These are phyloP conservation scores for Botryosphaeria dothidea DNA, from an alignment of 2,329 filamentous ascomycete species.

Conservation along the genomic window DNA sequence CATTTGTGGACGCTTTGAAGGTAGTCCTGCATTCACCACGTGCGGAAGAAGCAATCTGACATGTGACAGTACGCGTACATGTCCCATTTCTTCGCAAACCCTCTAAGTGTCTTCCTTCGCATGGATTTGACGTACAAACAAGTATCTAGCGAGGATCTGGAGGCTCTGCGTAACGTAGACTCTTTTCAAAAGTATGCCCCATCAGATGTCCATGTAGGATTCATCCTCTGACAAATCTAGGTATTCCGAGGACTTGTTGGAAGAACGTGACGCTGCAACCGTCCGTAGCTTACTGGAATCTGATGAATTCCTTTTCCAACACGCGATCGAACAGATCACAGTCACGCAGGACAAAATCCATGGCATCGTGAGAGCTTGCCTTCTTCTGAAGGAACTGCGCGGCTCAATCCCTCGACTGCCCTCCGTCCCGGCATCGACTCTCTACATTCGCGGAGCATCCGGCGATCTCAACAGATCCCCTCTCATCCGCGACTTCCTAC, in stretches of 20 bases:
- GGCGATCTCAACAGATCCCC: conserved; percentile 56
- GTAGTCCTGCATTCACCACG: conserved; percentile 40
- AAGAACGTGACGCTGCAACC: conserved; percentile 37
- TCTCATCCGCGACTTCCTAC: conserved; percentile 55
- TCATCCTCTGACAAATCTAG: conserved; percentile 23
- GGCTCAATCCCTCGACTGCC: conserved; percentile 37
- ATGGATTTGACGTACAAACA: conserved; percentile 34
- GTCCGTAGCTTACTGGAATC: conserved; percentile 61
- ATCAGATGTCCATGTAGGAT: background rate
- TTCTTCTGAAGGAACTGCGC: conserved; percentile 40
- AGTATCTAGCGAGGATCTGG: conserved; percentile 62
- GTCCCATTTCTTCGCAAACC: conserved; percentile 82
- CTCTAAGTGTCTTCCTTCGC: conserved; percentile 64
- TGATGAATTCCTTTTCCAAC: conserved; percentile 55
- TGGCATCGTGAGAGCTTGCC: conserved; percentile 40
- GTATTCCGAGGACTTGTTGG: conserved; percentile 43
- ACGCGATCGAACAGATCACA: conserved; percentile 38
- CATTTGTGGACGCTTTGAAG: conserved; percentile 70
- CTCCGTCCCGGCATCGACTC: conserved; percentile 41
- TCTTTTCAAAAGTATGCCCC: conserved; percentile 60
- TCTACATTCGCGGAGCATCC: conserved; percentile 64
- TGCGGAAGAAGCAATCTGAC: conserved; percentile 24
- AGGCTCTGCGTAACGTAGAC: conserved; percentile 66
- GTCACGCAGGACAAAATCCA: conserved; percentile 42
- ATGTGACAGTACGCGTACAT: conserved; percentile 73